Base-by-base conservation (phyloP, 2,329 filamentous ascomycete species). In the Talaromyces albobiverticillius region DNA sequence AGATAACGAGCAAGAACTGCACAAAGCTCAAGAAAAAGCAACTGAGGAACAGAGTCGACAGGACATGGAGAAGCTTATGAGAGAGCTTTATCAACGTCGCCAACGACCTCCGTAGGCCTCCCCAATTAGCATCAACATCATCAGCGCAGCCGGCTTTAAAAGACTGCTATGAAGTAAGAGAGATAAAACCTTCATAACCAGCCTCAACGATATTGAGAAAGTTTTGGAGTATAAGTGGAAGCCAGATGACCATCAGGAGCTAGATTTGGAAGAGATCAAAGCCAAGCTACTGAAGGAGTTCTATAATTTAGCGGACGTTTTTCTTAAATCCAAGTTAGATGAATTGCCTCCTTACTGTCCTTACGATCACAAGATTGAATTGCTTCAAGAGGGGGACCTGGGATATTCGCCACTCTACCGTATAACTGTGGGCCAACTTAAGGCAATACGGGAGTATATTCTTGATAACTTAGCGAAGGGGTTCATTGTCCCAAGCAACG, bases 281-380 rank as follows among this genome's bases (percentile, higher is more conserved):
- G 1, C 34, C 3, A 6, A 36, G 2, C 22, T 53, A 2, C 29
- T 16, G 1, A 5, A 29, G 10, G 13, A 18, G 13, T 53, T 47
- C 20, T 13, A 40, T 3, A 18, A 48, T 9, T 53, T 10, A 3
- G 8, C 20, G 0, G 31, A 53, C 23, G 20, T 48, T 2, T 53
- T 53, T 20, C 47, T 25, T 0, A 53, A 53, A n/a, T 29, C n/a
- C n/a, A 32, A 18, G 4, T 53, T 41, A 5, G 51, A 53, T 14
- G 11, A 40, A 20, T 18, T 53, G 4, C 20, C 31, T 13, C 4
- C 2, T 2, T 11, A 16, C 16, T 16, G 18, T 9, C 22, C 16
- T 5, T 52, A 42, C 20, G 42, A 53, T 18, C 32, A 53, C 16
- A 13, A 34, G 10, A 54, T 54, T 14, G 22, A 54, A n/a, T n/a